phyloP scores from a whole-genome alignment of 306 rosid genomes.

The Dryas drummondii region DNA sequence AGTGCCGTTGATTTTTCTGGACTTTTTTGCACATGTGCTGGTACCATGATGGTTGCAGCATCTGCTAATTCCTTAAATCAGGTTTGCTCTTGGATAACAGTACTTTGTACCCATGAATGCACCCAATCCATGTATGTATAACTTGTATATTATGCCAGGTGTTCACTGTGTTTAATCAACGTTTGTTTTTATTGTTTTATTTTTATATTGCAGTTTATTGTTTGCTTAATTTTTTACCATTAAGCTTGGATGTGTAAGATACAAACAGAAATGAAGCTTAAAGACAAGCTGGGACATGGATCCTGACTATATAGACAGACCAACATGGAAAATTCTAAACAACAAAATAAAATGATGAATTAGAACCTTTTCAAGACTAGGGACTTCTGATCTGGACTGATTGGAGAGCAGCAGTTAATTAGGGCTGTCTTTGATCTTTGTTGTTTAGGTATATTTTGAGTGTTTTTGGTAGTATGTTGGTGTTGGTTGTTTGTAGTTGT shows the following conservation, averaged over 20 bases:
- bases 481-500: too few species aligned
- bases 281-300: background rate
- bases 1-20: slow-evolving; percentile 55
- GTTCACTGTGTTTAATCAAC: background rate
- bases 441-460: too few species aligned
- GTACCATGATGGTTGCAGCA: slow-evolving; percentile 99
- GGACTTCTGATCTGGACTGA: too few species aligned
- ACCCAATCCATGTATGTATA: background rate
- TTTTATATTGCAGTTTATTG: background rate
- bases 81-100: slow-evolving; percentile 42
- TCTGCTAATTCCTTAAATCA: slow-evolving; percentile 91
- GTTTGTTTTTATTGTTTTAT: background rate
- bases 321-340: background rate
- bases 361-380: background rate
- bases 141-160: background rate
- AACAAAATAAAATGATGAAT: background rate
- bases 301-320: background rate
- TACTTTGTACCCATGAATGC: background rate
- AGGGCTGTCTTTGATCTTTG: too few species aligned
- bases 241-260: background rate
- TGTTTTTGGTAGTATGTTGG: too few species aligned
- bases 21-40: slow-evolving; percentile 83
- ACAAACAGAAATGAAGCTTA: background rate
- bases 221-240: background rate
- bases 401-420: too few species aligned